Evolutionary conservation across 352 stramenopile genomes (phyloP).

Genomic region (Phytopythium delawarense): DNA sequence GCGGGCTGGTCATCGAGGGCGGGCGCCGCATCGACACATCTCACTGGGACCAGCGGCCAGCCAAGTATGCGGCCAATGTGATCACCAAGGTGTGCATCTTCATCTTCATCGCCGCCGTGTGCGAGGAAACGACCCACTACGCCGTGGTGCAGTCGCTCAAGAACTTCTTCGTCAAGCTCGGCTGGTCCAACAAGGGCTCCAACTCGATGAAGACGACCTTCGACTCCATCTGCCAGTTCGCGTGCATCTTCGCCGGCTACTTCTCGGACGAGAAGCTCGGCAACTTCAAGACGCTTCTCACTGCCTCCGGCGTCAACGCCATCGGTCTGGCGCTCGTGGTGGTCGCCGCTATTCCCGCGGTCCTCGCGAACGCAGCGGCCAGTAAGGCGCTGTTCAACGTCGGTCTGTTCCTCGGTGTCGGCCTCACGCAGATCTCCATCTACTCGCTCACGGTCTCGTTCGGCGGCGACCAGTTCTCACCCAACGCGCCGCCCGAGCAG

Average conservation of each 20-base stretch:
- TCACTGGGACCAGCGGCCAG: too few species aligned
- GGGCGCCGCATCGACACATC: too few species aligned
- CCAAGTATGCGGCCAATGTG: too few species aligned
- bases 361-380: slow-evolving; percentile 23
- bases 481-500: slow-evolving; percentile 29
- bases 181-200: slow-evolving; percentile 52
- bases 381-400: slow-evolving; percentile 49
- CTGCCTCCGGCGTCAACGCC: slow-evolving; percentile 17
- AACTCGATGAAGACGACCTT: slow-evolving; percentile 63
- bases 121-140: too few species aligned
- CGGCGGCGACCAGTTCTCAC: slow-evolving; percentile 61
- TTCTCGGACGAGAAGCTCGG: slow-evolving; percentile 55
- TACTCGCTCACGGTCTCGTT: slow-evolving; percentile 57
- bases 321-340: slow-evolving; percentile 49
- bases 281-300: slow-evolving; percentile 28
- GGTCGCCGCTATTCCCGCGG: slow-evolving; percentile 34
- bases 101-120: too few species aligned
- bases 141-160: slow-evolving; percentile 34
- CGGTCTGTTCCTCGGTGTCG: slow-evolving; percentile 50
- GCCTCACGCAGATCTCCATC: slow-evolving; percentile 42
- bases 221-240: slow-evolving; percentile 59
- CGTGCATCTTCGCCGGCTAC: slow-evolving; percentile 50
- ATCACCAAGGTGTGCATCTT: too few species aligned
- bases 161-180: slow-evolving; percentile 61
- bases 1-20: too few species aligned